A percentile compares a stretch with the other conserved stretches of the same genome.
These are phyloP conservation scores for Candida insectorum DNA, from an alignment of 805 yeast genomes.

Conservation along the genomic window DNA sequence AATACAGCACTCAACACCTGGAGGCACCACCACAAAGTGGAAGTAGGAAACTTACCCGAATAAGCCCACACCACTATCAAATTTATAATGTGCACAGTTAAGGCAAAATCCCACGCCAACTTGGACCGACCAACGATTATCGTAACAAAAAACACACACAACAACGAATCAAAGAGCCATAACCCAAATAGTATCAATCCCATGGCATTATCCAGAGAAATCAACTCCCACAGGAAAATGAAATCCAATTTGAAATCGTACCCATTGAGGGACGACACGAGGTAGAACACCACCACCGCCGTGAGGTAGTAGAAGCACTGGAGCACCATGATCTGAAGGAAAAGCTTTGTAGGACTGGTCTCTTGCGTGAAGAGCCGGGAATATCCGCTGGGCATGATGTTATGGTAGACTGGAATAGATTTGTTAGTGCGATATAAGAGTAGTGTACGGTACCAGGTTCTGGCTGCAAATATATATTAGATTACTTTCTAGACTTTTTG, in stretches of 20 bases:
- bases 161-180: constrained; percentile 81
- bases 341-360: constrained; percentile 30
- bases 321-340: constrained; percentile 67
- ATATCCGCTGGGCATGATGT: constrained; percentile 17
- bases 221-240: constrained; percentile 77
- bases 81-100: constrained; percentile 86
- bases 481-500: not conserved
- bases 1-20: constrained; percentile 66
- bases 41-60: constrained; percentile 64
- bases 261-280: constrained; percentile 69
- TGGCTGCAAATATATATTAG: not conserved
- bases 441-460: not conserved
- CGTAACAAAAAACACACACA: constrained; percentile 82
- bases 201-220: constrained; percentile 70
- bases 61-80: constrained; percentile 64
- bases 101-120: constrained; percentile 92
- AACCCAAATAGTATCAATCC: constrained; percentile 71
- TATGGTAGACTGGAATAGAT: not conserved
- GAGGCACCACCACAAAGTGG: constrained; percentile 79
- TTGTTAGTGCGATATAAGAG: not conserved
- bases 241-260: constrained; percentile 62
- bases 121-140: constrained; percentile 89
- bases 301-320: constrained; percentile 77
- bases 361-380: constrained; percentile 25
- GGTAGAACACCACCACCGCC: constrained; percentile 63